Conservation (phyloP, 202 grass and related monocot genomes). For the Zoysia matrella region DNA sequence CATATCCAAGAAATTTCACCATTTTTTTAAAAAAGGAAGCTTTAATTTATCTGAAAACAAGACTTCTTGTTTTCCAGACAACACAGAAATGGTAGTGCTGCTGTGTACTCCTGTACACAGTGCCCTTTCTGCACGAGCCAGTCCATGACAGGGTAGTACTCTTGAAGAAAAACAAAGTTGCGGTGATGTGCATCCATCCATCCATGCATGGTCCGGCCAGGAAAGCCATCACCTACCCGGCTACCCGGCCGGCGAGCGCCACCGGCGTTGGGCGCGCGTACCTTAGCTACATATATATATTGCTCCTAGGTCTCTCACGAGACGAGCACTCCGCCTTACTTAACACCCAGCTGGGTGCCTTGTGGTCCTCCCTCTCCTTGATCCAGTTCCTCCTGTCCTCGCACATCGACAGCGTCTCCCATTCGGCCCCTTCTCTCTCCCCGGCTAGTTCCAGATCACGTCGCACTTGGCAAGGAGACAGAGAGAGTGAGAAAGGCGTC, state of each 20-base stretch:
- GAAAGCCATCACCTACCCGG: constrained; percentile 28
- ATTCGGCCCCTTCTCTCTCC: neutral
- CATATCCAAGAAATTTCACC: neutral
- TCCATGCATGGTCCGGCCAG: neutral
- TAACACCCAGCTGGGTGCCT: constrained; percentile 38
- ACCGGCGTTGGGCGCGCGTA: constrained; percentile 23
- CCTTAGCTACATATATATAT: constrained; percentile 51
- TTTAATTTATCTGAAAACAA: neutral
- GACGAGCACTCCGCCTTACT: constrained; percentile 52
- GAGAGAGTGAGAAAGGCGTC: neutral
- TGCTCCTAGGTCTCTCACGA: constrained; percentile 56
- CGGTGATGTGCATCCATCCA: constrained; percentile 3
- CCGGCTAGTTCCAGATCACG: neutral
- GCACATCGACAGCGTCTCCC: neutral
- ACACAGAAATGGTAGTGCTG: neutral
- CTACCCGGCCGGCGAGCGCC: constrained; percentile 10
- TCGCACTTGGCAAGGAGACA: constrained; percentile 22
- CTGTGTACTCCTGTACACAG: neutral
- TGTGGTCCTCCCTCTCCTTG: constrained; percentile 35
- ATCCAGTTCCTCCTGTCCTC: constrained; percentile 29
- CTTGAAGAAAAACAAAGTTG: constrained; percentile 11
- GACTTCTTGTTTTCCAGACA: no score
- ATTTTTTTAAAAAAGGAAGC: no score
- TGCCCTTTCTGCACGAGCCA: neutral
- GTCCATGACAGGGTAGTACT: neutral